Base-by-base conservation (phyloP, 2,329 filamentous ascomycete species). In the Amphichorda felina region DNA sequence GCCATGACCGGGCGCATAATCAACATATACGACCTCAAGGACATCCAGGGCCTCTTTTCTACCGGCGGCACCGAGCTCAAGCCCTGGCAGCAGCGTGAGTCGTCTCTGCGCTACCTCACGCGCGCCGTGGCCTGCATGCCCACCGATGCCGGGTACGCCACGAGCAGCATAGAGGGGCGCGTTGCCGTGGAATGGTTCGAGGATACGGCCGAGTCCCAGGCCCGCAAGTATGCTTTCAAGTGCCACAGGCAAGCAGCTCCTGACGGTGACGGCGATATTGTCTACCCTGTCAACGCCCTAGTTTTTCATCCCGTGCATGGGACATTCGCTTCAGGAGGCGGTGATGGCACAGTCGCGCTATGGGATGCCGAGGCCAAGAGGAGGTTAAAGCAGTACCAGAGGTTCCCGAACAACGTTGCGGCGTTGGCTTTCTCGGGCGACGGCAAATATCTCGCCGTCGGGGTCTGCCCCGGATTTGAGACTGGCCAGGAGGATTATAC, bases 181-280 rank as follows among this genome's bases (percentile, higher is more conserved):
- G 87, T 98, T 2, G 89, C 88, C 0, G 91, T 98, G 1, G 91
- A 98, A 58, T 96, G 88, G 85, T 96, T 98, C 55, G 91, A 96
- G 53, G 84, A 91, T 13, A 84, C 78, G 5, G 67, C 77, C 29
- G 83, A 89, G 56, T 88, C 83, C 4, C 88, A 96, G 61, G 81
- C 83, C 27, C 75, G 88, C 45, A 96, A 95, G 58, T 98, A 96
- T 56, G 91, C 91, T 11, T 98, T 98, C 74, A 98, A 98, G 60
- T 98, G 91, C 60, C 91, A 98, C 60, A 75, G 91, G 4, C 85
- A 94, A 56, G 70, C 77, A 2, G 69, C 67, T 8, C 60, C 74
- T 2, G 70, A 79, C 28, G 68, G 70, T 8, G 71, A 72, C 27
- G 76, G 69, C 21, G 88, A 94, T 49, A 71, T 94, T 4, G 85